Evolutionary conservation across 768 basidiomycete genomes (phyloP).

Genomic region (Symmetrospora coprosmae): DNA sequence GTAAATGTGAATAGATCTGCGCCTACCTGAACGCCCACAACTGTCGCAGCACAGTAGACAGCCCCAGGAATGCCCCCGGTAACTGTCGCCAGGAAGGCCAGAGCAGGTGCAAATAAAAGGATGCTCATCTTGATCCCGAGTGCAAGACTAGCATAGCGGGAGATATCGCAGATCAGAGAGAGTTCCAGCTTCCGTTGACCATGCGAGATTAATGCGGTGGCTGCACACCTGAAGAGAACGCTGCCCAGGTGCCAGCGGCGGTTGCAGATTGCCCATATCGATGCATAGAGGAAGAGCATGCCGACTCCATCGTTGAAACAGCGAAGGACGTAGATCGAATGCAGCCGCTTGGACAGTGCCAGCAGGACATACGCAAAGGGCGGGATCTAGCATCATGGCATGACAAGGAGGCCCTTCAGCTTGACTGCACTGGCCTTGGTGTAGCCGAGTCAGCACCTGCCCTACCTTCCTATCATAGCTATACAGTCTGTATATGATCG

Average conservation of each 20-base stretch:
- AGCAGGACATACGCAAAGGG: slow-evolving; percentile 42
- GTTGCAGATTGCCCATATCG: slow-evolving; percentile 49
- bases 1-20: too few species aligned
- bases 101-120: slow-evolving; percentile 73
- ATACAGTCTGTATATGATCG: slow-evolving; percentile 58
- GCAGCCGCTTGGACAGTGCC: slow-evolving; percentile 77
- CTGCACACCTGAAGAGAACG: slow-evolving; percentile 56
- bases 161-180: slow-evolving; percentile 19
- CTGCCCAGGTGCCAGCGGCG: slow-evolving; percentile 51
- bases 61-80: slow-evolving; percentile 33
- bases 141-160: slow-evolving; percentile 48
- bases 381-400: slow-evolving; percentile 23
- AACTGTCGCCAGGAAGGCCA: slow-evolving; percentile 52
- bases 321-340: slow-evolving; percentile 80
- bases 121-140: slow-evolving; percentile 92
- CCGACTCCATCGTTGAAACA: slow-evolving; percentile 83
- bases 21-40: slow-evolving; percentile 34
- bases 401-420: slow-evolving; percentile 43
- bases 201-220: neutral
- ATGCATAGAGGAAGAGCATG: slow-evolving; percentile 45
- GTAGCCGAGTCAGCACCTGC: too few species aligned
- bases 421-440: too few species aligned
- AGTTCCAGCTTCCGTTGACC: too few species aligned
- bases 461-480: slow-evolving; percentile 41
- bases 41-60: slow-evolving; percentile 26